Evolutionary conservation across 805 yeast genomes (phyloP), one percentile per base, ranked within the genome.

Genomic region (Teunomyces barrocoloradensis): DNA sequence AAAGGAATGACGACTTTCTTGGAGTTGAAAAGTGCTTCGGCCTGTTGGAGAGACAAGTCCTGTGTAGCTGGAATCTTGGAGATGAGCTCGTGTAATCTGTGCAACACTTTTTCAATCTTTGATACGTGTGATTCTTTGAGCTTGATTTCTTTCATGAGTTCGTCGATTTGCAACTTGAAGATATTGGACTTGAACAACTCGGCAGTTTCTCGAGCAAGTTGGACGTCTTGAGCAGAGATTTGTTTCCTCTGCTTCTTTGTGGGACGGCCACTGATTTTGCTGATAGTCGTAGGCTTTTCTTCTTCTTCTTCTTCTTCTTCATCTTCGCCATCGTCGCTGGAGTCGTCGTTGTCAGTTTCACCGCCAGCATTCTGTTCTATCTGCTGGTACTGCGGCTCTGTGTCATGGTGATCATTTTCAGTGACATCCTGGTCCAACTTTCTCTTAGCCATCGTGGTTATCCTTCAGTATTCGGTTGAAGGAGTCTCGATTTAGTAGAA

Each of bases 131-230:
- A 66, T 15, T 88, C 92, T 57, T 87, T 87, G 35, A 91, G 65
- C 56, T 81, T 80, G 35, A 92, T 79, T 65, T 92, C 98, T 55
- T 81, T 80, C 56, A 94, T 71, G 35, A 94, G 73, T 63, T 91
- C 98, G 67, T 91, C 98, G 51, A 94, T 90, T 70, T 94, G 96
- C 48, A 94, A 69, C 65, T 94, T 94, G 82, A 94, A 92, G 46
- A 94, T 90, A 66, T 91, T 94, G 6, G 97, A 89, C 61, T 91
- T 89, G 81, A 91, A 94, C 40, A 92, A 71, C 64, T 91, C 97
- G 1, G 96, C 94, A 0, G 97, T 88, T 64, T 91, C 97, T 57
- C 96, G 79, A 0, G 97, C 96, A 2, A 87, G 78, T 58, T 92
- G 96, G 40, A 92, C 82, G 49, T 94, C 97, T 56, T 89, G 91